These are phyloP conservation scores for Betula pendula DNA, from an alignment of 306 rosid species.

Conservation along the genomic window DNA sequence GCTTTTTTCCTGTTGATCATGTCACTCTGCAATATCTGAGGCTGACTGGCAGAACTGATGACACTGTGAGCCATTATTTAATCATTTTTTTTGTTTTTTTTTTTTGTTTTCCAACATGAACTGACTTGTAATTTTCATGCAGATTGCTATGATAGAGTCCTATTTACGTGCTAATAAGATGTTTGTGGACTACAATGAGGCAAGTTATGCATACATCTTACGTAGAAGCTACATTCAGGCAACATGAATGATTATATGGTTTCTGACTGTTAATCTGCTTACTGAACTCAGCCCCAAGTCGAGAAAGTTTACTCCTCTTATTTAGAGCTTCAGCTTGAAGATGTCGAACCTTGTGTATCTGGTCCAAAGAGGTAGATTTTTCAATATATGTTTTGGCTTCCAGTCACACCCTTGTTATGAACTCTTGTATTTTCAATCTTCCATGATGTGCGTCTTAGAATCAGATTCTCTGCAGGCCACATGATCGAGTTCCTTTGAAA, in stretches of 20 bases:
- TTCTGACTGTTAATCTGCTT: slow-evolving; percentile 31
- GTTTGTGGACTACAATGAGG: slow-evolving; percentile 94
- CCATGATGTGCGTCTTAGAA: slow-evolving; percentile 20
- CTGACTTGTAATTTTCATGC: slow-evolving; percentile 42
- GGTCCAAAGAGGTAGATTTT: slow-evolving; percentile 88
- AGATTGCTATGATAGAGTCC: slow-evolving; percentile 82
- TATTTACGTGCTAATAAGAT: slow-evolving; percentile 80
- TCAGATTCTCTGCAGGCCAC: slow-evolving; percentile 68
- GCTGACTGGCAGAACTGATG: slow-evolving; percentile 88
- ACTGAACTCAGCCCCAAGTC: slow-evolving; percentile 67
- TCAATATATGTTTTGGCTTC: neutral
- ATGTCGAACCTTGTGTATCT: slow-evolving; percentile 87
- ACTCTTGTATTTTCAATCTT: slow-evolving; percentile 11
- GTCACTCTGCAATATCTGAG: slow-evolving; percentile 88
- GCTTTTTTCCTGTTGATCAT: slow-evolving; percentile 97
- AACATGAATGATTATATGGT: slow-evolving; percentile 13
- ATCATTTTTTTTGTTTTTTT: slow-evolving; percentile 16
- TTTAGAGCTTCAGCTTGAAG: slow-evolving; percentile 73
- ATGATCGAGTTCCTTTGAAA: slow-evolving; percentile 87
- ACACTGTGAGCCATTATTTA: slow-evolving; percentile 55
- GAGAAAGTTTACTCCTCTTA: slow-evolving; percentile 82
- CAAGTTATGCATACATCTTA: slow-evolving; percentile 16
- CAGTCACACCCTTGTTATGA: slow-evolving; percentile 19
- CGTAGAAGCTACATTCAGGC: neutral
- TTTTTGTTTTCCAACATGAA: slow-evolving; percentile 12